A percentile compares a stretch with the other conserved stretches of the same genome.
These are phyloP conservation scores for Chenopodium album DNA, from an alignment of 148 eudicot genomes.

Conservation along the genomic window DNA sequence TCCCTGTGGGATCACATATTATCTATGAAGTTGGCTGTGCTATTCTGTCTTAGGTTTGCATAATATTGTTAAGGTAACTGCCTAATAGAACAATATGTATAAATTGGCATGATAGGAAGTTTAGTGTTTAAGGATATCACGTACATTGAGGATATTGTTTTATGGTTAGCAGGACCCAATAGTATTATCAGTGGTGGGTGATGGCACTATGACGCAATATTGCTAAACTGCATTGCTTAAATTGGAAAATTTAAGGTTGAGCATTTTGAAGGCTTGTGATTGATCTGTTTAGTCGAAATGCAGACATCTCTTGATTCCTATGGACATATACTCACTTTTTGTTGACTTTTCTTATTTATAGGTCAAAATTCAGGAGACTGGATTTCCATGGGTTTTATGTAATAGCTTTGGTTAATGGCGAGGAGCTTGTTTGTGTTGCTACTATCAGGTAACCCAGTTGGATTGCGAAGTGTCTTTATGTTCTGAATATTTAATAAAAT, in stretches of 20 bases:
- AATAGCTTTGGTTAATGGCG: conserved; percentile 40
- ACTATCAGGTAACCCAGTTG: conserved; percentile 44
- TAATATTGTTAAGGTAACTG: neutral
- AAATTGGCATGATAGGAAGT: neutral
- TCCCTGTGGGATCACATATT: neutral
- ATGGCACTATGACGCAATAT: neutral
- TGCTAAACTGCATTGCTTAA: neutral
- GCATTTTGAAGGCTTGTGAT: neutral
- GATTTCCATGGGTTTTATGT: conserved; percentile 57
- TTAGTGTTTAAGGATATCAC: neutral
- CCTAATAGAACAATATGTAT: neutral
- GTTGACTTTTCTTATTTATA: conserved; percentile 10
- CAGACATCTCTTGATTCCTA: neutral
- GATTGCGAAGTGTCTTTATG: neutral
- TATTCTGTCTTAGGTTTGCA: neutral
- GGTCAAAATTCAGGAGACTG: conserved; percentile 45
- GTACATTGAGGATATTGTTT: neutral
- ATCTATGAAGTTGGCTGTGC: neutral
- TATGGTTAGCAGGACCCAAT: neutral
- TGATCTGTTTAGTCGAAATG: neutral
- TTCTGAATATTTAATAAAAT: neutral
- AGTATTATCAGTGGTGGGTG: neutral
- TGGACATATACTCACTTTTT: neutral
- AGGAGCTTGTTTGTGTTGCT: conserved; percentile 50
- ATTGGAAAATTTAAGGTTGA: neutral